Evolutionary conservation across 331 rosid genomes (phyloP), one percentile per base, ranked within the genome.

Genomic region (Phaseolus coccineus): DNA sequence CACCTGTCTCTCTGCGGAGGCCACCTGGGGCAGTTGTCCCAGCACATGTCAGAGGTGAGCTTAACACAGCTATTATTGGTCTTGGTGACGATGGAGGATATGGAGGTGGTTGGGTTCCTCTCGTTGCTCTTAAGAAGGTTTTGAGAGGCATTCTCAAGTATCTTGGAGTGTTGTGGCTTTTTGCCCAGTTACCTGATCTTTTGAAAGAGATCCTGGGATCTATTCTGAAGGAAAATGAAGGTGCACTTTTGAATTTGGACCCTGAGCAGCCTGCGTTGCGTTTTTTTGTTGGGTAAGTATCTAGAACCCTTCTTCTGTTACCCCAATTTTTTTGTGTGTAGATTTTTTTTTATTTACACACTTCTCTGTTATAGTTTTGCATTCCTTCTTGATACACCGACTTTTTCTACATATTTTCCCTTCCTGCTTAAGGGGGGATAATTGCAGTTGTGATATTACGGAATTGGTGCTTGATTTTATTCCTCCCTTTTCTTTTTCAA

Each of bases 51-150:
- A 93, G 92, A 84, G 98, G 99, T 14, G 99, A 96, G 86, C 77
- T 96, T 85, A 96, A 96, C 84, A 96, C 99, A 33, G 99, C 97
- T 73, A 93, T 96, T 80, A 96, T 96, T 88, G 99, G 99, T 82
- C 98, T 96, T 74, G 99, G 99, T 50, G 99, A 96, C 46, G 99
- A 96, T 81, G 99, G 99, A 63, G 99, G 98, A 61, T 96, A 96
- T 87, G 99, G 99, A 59, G 99, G 99, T 80, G 99, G 99, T 64
- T 96, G 99, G 99, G 99, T 96, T 86, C 99, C 99, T 59, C 97
- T 91, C 48, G 96, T 96, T 82, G 98, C 99, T 55, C 97, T 96
- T 47, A 96, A 96, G 89, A 96, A 96, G 92, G 99, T 93, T 81
- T 74, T 96, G 52, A 91, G 99, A 81, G 98, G 98, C 77, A 91